phyloP scores from a whole-genome alignment of 2,329 filamentous ascomycete species.

The Ceratocystis alfenasii region DNA sequence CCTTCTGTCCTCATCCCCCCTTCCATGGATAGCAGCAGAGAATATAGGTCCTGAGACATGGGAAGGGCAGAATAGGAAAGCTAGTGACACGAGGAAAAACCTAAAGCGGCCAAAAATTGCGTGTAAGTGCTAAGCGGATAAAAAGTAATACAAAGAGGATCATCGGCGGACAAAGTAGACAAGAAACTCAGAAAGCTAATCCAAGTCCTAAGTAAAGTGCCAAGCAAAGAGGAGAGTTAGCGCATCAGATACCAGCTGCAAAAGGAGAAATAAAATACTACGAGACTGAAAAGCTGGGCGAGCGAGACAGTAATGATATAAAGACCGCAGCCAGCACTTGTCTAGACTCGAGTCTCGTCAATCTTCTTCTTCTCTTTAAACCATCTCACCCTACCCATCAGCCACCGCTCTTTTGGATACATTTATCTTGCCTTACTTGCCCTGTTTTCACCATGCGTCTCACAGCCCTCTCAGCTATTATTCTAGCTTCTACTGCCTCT shows the following conservation, averaged over 20 bases:
- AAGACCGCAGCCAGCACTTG: background rate
- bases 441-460: conserved; percentile 18
- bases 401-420: background rate
- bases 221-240: too few species aligned
- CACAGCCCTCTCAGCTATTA: conserved; percentile 24
- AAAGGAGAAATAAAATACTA: background rate
- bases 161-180: background rate
- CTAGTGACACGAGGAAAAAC: background rate
- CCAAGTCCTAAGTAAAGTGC: too few species aligned
- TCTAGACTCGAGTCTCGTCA: background rate
- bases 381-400: background rate
- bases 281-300: background rate
- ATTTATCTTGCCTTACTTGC: background rate
- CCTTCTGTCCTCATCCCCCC: background rate
- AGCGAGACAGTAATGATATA: background rate
- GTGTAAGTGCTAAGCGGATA: background rate
- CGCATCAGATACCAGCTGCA: too few species aligned
- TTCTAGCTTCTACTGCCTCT: conserved; percentile 30
- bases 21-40: background rate
- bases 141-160: background rate
- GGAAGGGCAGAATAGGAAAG: background rate
- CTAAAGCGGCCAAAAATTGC: background rate
- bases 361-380: background rate
- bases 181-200: background rate
- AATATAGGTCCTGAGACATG: background rate